These are phyloP conservation scores for Agaricus bisporus DNA, from an alignment of 768 basidiomycete species.

Conservation along the genomic window DNA sequence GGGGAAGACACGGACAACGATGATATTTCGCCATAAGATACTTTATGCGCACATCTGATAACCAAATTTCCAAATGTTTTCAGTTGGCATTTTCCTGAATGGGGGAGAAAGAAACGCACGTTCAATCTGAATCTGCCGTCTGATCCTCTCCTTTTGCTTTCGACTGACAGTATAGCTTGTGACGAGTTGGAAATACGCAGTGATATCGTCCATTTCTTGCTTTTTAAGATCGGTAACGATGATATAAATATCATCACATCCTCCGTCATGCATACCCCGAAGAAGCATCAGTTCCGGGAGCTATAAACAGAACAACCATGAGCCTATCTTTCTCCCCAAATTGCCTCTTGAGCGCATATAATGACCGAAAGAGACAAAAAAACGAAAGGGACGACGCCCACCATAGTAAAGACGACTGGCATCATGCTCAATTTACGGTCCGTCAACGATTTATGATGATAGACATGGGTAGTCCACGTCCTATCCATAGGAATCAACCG, in stretches of 20 bases:
- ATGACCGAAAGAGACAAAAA: conserved; percentile 3
- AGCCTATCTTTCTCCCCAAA: conserved; percentile 1
- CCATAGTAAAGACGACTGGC: conserved; percentile 80
- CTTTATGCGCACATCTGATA: conserved; percentile 56
- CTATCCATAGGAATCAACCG: conserved; percentile 75
- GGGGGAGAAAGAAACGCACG: conserved; percentile 36
- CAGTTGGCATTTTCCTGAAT: not conserved
- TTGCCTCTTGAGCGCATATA: not conserved
- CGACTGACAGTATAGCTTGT: conserved; percentile 60
- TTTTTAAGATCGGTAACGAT: conserved; percentile 76
- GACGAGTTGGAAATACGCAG: conserved; percentile 73
- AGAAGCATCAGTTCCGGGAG: conserved; percentile 76
- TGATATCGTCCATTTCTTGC: conserved; percentile 76
- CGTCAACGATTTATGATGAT: conserved; percentile 70
- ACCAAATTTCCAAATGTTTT: no score
- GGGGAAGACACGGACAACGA: conserved; percentile 76
- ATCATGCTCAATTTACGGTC: conserved; percentile 71
- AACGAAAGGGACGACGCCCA: conserved; percentile 23
- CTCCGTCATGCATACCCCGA: conserved; percentile 74
- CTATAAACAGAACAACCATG: conserved; percentile 27
- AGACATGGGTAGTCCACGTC: conserved; percentile 78
- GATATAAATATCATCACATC: conserved; percentile 73
- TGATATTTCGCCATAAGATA: conserved; percentile 63
- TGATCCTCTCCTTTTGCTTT: conserved; percentile 59
- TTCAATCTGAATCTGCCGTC: conserved; percentile 62